phyloP scores from a whole-genome alignment of 2,329 filamentous ascomycete species.

The Epichloe sibirici region DNA sequence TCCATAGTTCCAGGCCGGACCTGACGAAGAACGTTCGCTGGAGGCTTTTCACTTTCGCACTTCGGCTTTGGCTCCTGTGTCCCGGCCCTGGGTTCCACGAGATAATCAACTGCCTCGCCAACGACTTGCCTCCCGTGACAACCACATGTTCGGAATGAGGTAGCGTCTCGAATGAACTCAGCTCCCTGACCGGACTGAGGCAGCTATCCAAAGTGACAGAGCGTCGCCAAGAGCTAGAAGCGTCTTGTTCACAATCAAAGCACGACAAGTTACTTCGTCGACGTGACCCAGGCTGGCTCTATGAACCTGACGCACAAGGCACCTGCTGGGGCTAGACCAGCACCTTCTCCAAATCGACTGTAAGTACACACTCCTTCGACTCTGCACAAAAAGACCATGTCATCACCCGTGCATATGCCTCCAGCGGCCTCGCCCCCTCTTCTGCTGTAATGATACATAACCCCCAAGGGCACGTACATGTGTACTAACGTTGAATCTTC shows the following conservation, averaged over 20 bases:
- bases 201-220: constrained; percentile 12
- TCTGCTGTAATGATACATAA: not conserved
- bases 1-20: not conserved
- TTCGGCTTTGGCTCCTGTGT: not conserved
- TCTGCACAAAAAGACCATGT: too few relatives aligned
- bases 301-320: constrained; percentile 36
- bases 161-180: constrained; percentile 43
- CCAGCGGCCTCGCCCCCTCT: too few relatives aligned
- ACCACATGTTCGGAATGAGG: constrained; percentile 38
- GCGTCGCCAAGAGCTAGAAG: constrained; percentile 12
- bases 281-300: constrained; percentile 12
- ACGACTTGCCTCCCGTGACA: constrained; percentile 3
- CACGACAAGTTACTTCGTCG: constrained; percentile 10
- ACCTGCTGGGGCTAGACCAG: constrained; percentile 47
- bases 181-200: constrained; percentile 50
- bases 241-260: constrained; percentile 12
- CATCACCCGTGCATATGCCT: too few relatives aligned
- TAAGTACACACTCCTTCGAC: constrained; percentile 22
- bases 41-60: not conserved
- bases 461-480: not conserved
- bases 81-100: not conserved
- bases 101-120: not conserved
- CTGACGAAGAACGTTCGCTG: not conserved
- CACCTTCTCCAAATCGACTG: constrained; percentile 42
- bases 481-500: not conserved